Evolutionary conservation across 257 asterid genomes (phyloP).

Genomic region (Perilla frutescens): DNA sequence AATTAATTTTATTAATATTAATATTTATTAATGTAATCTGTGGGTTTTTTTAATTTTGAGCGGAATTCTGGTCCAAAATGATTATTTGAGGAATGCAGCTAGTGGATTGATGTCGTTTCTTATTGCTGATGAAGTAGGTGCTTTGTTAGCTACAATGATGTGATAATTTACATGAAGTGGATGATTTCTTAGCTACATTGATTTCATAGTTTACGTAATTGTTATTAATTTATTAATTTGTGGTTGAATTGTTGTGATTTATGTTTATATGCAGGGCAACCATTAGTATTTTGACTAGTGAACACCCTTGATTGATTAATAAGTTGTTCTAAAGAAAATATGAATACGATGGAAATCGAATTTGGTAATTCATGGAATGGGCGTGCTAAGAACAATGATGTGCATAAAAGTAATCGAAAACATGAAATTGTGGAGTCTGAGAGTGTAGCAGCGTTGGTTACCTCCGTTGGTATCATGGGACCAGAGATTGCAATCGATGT

Average conservation of each 20-base stretch:
- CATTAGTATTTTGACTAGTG: conserved; percentile 57
- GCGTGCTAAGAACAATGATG: background rate
- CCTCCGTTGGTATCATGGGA: conserved; percentile 36
- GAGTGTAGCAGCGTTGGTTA: conserved; percentile 25
- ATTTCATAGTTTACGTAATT: background rate
- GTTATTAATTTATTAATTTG: conserved; percentile 7
- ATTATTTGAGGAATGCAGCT: conserved; percentile 23
- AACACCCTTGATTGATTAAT: conserved; percentile 48
- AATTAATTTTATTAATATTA: too few relatives aligned
- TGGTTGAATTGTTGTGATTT: background rate
- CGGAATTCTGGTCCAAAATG: background rate
- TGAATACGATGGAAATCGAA: conserved; percentile 38
- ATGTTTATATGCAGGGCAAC: conserved; percentile 54
- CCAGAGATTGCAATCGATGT: conserved; percentile 43
- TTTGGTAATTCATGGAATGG: conserved; percentile 1
- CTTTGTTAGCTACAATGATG: background rate
- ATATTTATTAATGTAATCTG: conserved; percentile 2
- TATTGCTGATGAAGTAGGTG: too few relatives aligned
- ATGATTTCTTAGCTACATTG: background rate
- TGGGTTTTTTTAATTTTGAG: background rate
- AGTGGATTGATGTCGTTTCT: background rate
- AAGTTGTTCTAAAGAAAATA: conserved; percentile 31
- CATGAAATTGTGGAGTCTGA: background rate
- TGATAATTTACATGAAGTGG: background rate
- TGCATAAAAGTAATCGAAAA: background rate